Base-by-base conservation (phyloP, 1,284 basidiomycete genomes). In the Lignosus rhinocerotis region DNA sequence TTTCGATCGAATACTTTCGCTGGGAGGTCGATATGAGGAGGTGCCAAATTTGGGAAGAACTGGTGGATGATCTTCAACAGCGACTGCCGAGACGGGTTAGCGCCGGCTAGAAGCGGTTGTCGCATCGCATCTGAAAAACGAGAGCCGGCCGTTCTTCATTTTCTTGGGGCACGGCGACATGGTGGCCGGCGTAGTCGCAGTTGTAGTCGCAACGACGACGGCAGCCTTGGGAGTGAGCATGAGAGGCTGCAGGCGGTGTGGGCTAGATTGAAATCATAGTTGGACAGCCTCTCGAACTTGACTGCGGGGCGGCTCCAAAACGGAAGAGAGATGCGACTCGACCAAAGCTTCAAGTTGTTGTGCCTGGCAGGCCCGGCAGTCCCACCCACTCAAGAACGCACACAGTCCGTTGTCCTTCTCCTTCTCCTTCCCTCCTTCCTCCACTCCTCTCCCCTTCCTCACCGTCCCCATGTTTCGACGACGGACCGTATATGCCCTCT, bases 401-500 rank as follows among this genome's bases (percentile, higher is more conserved):
- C 56, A 54, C 55, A 49, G 50, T 47, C 58, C 51, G 44, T 56
- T 49, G 49, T 56, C 57, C 67, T 56, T 61, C 65, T 59, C 59
- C 49, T 65, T 61, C 60, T 61, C 56, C 58, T 45, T 64, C 66
- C 50, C 57, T 51, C 41, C 56, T 62, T 50, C 58, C 65, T 64
- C 65, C 42, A 58, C 50, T 60, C 59, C 41, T 47, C 51, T 21
- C 51, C 46, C 58, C 36, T 51, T 55, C 54, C 39, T 43, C 50
- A n/a, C 62, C 52, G 41, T 61, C 61, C 54, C 50, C 65, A 69
- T 70, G 68, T 66, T 71, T 48, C 82, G 83, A 66, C 79, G 85
- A 68, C 82, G 88, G 67, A 75, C 83, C 7, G 73, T 92, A 55
- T 85, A 90, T 74, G 77, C 85, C 63, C 81, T 89, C 59, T 84